phyloP scores from a whole-genome alignment of 768 basidiomycete species.

The Boletus rubescentipes region DNA sequence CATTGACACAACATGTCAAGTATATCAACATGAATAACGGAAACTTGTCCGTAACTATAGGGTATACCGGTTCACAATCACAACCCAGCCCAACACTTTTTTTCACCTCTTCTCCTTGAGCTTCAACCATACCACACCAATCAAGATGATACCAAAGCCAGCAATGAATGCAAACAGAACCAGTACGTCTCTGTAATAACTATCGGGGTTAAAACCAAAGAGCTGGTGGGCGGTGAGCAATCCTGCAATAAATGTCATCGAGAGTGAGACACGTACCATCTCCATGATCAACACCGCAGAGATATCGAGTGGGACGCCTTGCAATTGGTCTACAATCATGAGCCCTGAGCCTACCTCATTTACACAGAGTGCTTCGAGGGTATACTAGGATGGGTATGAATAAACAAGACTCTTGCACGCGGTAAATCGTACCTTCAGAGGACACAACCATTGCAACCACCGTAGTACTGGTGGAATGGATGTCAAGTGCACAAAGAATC shows the following conservation, averaged over 20 bases:
- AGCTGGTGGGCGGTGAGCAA: conserved; percentile 42
- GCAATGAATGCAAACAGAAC: conserved; percentile 85
- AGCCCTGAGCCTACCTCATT: conserved; percentile 92
- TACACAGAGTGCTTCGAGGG: conserved; percentile 81
- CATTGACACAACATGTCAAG: neutral
- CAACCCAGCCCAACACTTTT: neutral
- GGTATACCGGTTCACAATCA: neutral
- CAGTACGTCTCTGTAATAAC: conserved; percentile 89
- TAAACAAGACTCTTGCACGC: neutral
- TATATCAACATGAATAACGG: neutral
- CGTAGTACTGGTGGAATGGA: conserved; percentile 87
- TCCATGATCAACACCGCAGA: conserved; percentile 87
- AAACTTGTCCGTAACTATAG: neutral
- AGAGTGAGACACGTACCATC: conserved; percentile 46
- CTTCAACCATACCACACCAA: conserved; percentile 72
- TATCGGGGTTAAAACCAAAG: conserved; percentile 80
- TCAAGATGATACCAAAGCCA: conserved; percentile 72
- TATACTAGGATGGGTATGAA: conserved; percentile 37
- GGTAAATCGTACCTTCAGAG: conserved; percentile 52
- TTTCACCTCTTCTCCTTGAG: conserved; percentile 71
- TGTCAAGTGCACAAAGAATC: conserved; percentile 88
- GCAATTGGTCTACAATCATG: conserved; percentile 73
- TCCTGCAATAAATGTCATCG: neutral
- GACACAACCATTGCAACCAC: conserved; percentile 91
- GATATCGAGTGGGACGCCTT: conserved; percentile 80